Base-by-base conservation (phyloP, 805 yeast genomes). In the Torulaspora quercuum region DNA sequence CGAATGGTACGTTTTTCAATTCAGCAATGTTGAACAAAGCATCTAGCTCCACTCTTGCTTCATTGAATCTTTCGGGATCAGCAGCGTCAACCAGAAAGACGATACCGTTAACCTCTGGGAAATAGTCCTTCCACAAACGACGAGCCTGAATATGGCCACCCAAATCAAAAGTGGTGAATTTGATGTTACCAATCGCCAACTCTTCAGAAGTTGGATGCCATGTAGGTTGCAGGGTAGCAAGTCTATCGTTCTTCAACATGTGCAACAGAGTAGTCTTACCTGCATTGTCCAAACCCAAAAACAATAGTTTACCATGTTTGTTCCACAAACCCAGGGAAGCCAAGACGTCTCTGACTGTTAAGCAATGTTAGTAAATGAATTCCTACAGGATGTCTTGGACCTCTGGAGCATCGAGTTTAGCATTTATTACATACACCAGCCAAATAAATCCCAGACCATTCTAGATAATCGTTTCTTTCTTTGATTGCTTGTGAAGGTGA, bases 131-230 rank as follows among this genome's bases (percentile, higher is more conserved):
- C 99, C 99, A 92, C 60, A 92, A 79, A 69, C 98, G 87, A 70
- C 99, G 89, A 33, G 99, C 97, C 69, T 90, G 97, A 64, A 78
- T 82, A 71, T 92, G 99, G 28, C 99, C 99, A 67, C 99, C 99
- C 53, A 92, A 75, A 65, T 92, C 99, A 56, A 92, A 92, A 18
- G 99, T 92, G 43, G 99, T 92, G 75, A 92, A 92, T 64, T 90
- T 82, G 45, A 90, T 94, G 52, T 84, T 82, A 52, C 97, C 98
- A 55, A 92, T 92, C 45, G 97, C 89, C 55, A 92, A 76, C 64
- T 92, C 99, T 67, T 92, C 99, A 16, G 96, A 87, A 12, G 99
- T 88, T 57, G 99, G 99, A 65, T 92, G 99, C 66, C 89, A 78
- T 18, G 99, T 92, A 53, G 98, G 98, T 65, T 88, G 95, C 55